Percentiles rank a stretch among this genome's conserved stretches.
Conservation (phyloP, 2,329 filamentous ascomycete genomes). For the Tolypocladium inflatum region DNA sequence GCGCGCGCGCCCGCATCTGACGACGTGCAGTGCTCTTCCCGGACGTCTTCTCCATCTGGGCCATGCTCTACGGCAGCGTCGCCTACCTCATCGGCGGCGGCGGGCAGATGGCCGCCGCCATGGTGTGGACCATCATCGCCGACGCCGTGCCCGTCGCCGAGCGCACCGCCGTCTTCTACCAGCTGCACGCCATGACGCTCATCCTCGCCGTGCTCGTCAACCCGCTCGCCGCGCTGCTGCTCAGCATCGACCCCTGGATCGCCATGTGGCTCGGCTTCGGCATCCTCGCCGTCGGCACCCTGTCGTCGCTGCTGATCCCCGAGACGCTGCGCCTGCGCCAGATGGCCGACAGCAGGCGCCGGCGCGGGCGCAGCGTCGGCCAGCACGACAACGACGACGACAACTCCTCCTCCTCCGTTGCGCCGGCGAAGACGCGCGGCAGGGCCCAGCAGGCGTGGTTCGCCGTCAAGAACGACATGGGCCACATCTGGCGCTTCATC, state of each 20-base stretch:
- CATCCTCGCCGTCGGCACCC: slow-evolving; percentile 16
- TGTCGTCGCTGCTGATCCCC: slow-evolving; percentile 24
- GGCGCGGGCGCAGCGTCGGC: slow-evolving; percentile 1
- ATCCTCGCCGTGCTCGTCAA: slow-evolving; percentile 27
- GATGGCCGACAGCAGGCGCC: slow-evolving; percentile 14
- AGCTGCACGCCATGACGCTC: slow-evolving; percentile 25
- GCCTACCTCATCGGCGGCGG: slow-evolving; percentile 33
- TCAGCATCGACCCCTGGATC: slow-evolving; percentile 29
- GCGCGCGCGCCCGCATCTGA: too few species aligned
- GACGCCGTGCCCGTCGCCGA: slow-evolving; percentile 29
- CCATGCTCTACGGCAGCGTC: slow-evolving; percentile 20
- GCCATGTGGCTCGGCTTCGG: slow-evolving; percentile 25
- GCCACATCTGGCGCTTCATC: slow-evolving; percentile 29
- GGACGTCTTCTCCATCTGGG: slow-evolving; percentile 29
- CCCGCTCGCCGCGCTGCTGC: slow-evolving; percentile 29
- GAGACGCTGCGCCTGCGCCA: slow-evolving; percentile 31
- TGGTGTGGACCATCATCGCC: slow-evolving; percentile 35
- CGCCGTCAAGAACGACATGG: slow-evolving; percentile 17
- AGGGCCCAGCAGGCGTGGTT: slow-evolving; percentile 13
- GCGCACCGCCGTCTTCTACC: slow-evolving; percentile 31
- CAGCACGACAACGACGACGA: not conserved
- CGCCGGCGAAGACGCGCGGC: slow-evolving; percentile 2
- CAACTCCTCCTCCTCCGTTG: not conserved
- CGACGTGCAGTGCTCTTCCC: slow-evolving; percentile 22
- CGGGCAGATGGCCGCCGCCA: slow-evolving; percentile 25